Evolutionary conservation across 176 grass and related monocot genomes (phyloP), one percentile per base, ranked within the genome.

Genomic region (Lolium perenne): DNA sequence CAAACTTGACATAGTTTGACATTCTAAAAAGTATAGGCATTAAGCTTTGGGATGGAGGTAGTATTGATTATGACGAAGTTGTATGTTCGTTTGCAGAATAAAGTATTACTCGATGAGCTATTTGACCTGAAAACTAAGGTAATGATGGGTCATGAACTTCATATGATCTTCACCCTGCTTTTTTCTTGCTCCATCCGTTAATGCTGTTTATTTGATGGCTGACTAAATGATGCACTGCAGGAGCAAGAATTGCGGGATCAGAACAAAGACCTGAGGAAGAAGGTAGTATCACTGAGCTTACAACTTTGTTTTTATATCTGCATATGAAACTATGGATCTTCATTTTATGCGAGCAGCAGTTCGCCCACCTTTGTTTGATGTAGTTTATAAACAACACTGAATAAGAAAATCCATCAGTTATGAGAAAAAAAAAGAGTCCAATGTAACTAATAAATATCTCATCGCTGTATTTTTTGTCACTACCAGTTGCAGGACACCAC

Each of bases 71-170:
- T 81, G 68, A 82, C 55, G 0, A 63, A 64, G 20, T 1, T 7
- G 7, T 51, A 0, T 67, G 47, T 74, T 12, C 89, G 43, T 82
- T 8, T 89, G 66, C 84, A 97, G 95, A 91, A 80, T 51, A 90
- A 94, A 32, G 62, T 84, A 84, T 85, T 97, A 78, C 90, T 94
- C 79, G 92, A 97, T 82, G 86, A 92, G 48, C 84, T 94, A 10
- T 94, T 87, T 89, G 95, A 94, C 83, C 92, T 97, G 50, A 94
- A 97, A 87, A 85, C 67, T 26, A 97, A 92, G 95, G 95, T 97
- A 92, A 78, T 57, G 38, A 76, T 6, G 25, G 89, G 74, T 63
- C n/a, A 76, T 17, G 25, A 73, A 38, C 8, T 43, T 60, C 8
- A 43, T 21, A 32, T 62, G 81, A 5, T 64, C 51, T 21, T 83